Conservation (phyloP, 2,329 filamentous ascomycete species). For the Sporothrix pallida region DNA sequence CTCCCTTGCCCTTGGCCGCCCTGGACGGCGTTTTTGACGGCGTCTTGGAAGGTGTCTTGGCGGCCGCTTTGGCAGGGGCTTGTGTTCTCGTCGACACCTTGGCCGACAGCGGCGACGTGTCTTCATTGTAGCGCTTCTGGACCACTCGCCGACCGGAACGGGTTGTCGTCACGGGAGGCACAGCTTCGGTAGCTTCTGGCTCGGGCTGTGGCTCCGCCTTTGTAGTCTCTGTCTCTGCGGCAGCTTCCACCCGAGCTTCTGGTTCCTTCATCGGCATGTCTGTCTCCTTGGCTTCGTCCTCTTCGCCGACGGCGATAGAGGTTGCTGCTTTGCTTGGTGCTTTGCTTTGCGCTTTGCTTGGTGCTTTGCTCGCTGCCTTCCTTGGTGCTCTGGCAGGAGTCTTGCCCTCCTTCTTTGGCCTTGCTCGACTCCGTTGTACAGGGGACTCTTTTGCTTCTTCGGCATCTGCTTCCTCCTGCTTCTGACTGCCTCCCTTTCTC, state of each 20-base stretch:
- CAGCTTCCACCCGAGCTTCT: too few relatives aligned
- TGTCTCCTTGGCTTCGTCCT: neutral
- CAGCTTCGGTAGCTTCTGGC: neutral
- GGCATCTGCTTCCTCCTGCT: neutral
- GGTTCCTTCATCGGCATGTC: neutral
- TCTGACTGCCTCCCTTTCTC: neutral
- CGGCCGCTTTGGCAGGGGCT: neutral
- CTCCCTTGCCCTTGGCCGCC: neutral
- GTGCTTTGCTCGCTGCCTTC: neutral
- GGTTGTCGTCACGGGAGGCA: conserved; percentile 3
- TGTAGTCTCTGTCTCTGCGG: too few relatives aligned
- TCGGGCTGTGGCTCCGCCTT: too few relatives aligned
- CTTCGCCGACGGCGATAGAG: neutral
- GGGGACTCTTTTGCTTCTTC: neutral
- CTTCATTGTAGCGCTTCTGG: conserved; percentile 17
- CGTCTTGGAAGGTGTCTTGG: neutral
- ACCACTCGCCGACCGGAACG: conserved; percentile 27
- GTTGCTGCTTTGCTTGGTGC: neutral
- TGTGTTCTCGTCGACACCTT: neutral
- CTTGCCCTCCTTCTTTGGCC: neutral
- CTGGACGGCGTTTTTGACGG: neutral
- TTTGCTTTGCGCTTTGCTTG: neutral
- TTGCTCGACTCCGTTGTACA: neutral
- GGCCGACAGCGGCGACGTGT: neutral
- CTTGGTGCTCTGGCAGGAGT: neutral